Evolutionary conservation across 345 rosid genomes (phyloP).

Genomic region (Punica granatum): DNA sequence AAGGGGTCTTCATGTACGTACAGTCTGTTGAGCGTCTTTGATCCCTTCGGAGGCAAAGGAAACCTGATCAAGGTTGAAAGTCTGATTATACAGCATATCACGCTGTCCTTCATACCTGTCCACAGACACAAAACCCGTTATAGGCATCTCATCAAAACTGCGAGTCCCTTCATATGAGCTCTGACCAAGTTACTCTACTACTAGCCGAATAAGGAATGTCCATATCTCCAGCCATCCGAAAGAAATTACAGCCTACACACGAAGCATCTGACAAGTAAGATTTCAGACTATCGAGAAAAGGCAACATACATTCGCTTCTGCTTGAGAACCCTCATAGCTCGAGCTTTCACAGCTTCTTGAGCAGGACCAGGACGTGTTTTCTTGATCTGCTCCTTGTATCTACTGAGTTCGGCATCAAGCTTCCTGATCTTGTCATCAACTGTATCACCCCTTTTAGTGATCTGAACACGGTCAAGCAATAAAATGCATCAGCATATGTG

Average conservation of each 20-base stretch:
- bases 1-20: conserved; percentile 25
- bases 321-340: conserved; percentile 92
- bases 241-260: neutral
- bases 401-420: conserved; percentile 72
- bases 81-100: conserved; percentile 94
- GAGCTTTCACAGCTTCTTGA: conserved; percentile 88
- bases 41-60: conserved; percentile 97
- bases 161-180: neutral
- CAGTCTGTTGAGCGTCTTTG: conserved; percentile 98
- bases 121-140: neutral
- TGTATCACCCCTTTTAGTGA: conserved; percentile 78
- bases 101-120: conserved; percentile 96
- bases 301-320: conserved; percentile 74
- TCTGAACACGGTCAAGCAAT: conserved; percentile 22
- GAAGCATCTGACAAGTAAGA: neutral
- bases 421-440: conserved; percentile 82
- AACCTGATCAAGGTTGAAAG: conserved; percentile 99
- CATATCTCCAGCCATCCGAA: neutral
- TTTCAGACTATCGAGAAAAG: neutral
- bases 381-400: conserved; percentile 85
- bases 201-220: neutral
- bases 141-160: neutral
- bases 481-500: neutral
- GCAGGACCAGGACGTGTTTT: conserved; percentile 94
- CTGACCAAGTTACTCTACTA: too few species aligned